These are phyloP conservation scores for Lactifluus volemus DNA, from an alignment of 768 basidiomycete genomes.

Conservation along the genomic window DNA sequence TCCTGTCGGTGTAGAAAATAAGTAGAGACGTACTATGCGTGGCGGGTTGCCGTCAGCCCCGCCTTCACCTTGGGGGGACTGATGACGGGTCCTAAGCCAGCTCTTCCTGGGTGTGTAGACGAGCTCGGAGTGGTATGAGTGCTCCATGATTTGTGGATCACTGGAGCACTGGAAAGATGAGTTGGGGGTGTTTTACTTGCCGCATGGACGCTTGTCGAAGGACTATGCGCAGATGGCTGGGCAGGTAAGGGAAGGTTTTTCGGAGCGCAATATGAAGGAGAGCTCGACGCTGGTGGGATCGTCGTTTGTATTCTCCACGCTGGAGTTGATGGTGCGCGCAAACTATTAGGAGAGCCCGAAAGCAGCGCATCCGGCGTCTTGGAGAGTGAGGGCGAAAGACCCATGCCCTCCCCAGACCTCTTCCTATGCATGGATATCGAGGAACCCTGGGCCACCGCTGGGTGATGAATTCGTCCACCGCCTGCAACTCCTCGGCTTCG, in stretches of 20 bases:
- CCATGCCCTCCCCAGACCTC: constrained; percentile 10
- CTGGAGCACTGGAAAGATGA: background rate
- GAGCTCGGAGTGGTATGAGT: background rate
- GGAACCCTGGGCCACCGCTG: background rate
- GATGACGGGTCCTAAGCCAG: constrained; percentile 55
- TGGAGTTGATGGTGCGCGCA: background rate
- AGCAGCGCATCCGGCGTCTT: constrained; percentile 4
- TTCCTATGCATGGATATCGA: background rate
- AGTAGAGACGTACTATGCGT: constrained; percentile 42
- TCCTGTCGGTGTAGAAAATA: background rate
- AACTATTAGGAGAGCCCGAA: background rate
- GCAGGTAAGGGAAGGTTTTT: background rate
- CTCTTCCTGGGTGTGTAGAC: background rate
- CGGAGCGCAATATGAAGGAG: background rate
- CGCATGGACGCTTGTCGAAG: background rate
- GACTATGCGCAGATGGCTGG: background rate
- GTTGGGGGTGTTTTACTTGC: background rate
- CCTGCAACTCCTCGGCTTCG: constrained; percentile 43
- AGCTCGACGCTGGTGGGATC: background rate
- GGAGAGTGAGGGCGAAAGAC: constrained; percentile 8
- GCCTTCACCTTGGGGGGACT: constrained; percentile 34
- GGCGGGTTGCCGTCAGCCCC: constrained; percentile 30
- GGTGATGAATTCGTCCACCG: constrained; percentile 13
- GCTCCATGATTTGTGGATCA: constrained; percentile 2
- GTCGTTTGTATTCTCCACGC: background rate